These are phyloP conservation scores for Starmerella lactis-condensi DNA, from an alignment of 805 yeast genomes.

Conservation along the genomic window DNA sequence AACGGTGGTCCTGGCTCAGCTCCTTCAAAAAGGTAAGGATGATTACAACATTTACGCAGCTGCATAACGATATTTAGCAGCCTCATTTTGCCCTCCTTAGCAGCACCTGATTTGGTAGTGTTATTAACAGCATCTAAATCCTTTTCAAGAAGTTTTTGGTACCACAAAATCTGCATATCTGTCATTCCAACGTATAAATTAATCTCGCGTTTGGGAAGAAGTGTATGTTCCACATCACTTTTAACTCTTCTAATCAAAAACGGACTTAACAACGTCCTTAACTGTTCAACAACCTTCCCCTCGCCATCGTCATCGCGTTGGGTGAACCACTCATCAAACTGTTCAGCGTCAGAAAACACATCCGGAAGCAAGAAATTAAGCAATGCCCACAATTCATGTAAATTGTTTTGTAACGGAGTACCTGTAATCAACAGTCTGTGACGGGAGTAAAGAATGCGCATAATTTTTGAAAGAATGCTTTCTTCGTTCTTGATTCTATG, in stretches of 20 bases:
- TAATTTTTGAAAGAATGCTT: slow-evolving; percentile 74
- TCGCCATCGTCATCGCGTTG: slow-evolving; percentile 5
- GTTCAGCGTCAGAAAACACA: slow-evolving; percentile 79
- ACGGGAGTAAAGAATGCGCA: slow-evolving; percentile 67
- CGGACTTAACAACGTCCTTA: slow-evolving; percentile 74
- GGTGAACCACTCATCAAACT: slow-evolving; percentile 77
- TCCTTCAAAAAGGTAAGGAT: slow-evolving; percentile 93
- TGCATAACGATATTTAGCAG: slow-evolving; percentile 91
- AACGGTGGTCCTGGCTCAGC: slow-evolving; percentile 98
- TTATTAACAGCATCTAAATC: slow-evolving; percentile 92
- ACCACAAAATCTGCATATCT: slow-evolving; percentile 88
- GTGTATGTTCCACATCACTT: slow-evolving; percentile 78
- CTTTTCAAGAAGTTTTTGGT: slow-evolving; percentile 65
- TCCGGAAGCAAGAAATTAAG: slow-evolving; percentile 81
- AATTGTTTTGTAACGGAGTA: slow-evolving; percentile 83
- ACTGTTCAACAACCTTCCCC: slow-evolving; percentile 70
- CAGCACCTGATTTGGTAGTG: slow-evolving; percentile 44
- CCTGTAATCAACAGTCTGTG: slow-evolving; percentile 82
- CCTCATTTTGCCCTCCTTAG: slow-evolving; percentile 54
- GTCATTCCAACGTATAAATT: slow-evolving; percentile 92
- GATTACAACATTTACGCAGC: slow-evolving; percentile 87
- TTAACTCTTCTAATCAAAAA: slow-evolving; percentile 77
- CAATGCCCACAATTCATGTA: slow-evolving; percentile 92
- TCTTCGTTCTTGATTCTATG: slow-evolving; percentile 93
- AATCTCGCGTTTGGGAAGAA: slow-evolving; percentile 74